These are phyloP conservation scores for Nicotiana rustica DNA, from an alignment of 305 asterid species.

Conservation along the genomic window DNA sequence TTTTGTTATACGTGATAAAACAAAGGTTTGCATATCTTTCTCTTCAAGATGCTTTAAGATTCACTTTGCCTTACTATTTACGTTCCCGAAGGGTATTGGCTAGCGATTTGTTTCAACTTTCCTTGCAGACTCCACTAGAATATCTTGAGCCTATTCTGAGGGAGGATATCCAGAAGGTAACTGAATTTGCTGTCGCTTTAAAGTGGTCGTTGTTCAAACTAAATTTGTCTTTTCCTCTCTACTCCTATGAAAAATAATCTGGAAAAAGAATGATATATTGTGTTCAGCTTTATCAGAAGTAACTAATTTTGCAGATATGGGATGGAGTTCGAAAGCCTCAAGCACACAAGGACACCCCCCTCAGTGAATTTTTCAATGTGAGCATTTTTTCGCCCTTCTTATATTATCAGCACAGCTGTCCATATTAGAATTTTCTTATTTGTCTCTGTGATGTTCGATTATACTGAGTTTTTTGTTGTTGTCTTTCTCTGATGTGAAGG, in stretches of 20 bases:
- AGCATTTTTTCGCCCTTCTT: conserved; percentile 37
- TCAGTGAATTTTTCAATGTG: conserved; percentile 75
- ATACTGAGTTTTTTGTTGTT: too few species aligned
- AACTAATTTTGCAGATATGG: conserved; percentile 66
- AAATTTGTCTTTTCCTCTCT: conserved; percentile 21
- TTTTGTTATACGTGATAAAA: conserved; percentile 82
- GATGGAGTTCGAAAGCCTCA: conserved; percentile 60
- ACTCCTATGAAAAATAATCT: conserved; percentile 4
- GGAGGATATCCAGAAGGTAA: conserved; percentile 81
- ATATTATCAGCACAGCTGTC: conserved; percentile 33
- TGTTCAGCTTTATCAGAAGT: neutral
- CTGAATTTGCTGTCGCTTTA: conserved; percentile 30
- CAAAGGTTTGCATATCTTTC: conserved; percentile 56
- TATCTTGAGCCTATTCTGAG: conserved; percentile 67
- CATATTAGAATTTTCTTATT: conserved; percentile 35
- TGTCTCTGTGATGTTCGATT: conserved; percentile 31
- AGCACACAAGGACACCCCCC: conserved; percentile 57
- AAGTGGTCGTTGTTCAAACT: neutral
- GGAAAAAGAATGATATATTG: conserved; percentile 18
- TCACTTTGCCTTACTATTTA: conserved; percentile 8
- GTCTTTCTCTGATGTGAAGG: conserved; percentile 55
- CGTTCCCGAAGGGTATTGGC: neutral
- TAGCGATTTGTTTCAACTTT: neutral
- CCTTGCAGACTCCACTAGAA: conserved; percentile 71
- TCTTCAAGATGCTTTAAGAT: conserved; percentile 13